Percentiles rank a stretch among this genome's conserved stretches.
Conservation (phyloP, 208 protist species). For the Tritrichomonas foetus region DNA sequence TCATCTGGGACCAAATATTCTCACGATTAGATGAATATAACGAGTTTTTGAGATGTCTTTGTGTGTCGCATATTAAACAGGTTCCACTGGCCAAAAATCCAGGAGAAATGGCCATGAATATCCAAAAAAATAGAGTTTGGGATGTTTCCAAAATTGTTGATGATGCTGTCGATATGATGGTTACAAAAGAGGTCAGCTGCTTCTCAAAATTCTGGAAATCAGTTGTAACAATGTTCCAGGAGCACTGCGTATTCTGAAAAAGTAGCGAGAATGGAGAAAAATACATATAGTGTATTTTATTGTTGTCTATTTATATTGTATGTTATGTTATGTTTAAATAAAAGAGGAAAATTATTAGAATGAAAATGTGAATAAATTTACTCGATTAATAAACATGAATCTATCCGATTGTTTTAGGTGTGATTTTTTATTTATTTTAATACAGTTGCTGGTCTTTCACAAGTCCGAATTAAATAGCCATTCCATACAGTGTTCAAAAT, state of each 20-base stretch:
- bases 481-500: too few relatives aligned
- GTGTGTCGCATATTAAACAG: neutral
- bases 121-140: neutral
- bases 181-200: neutral
- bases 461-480: too few relatives aligned
- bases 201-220: neutral
- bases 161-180: neutral
- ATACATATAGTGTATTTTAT: neutral
- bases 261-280: too few relatives aligned
- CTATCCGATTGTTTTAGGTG: neutral
- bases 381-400: neutral
- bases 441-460: too few relatives aligned
- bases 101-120: neutral
- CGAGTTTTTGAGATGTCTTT: neutral
- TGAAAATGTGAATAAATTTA: neutral
- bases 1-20: neutral
- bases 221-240: neutral
- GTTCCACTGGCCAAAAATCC: neutral
- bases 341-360: neutral
- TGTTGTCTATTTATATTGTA: neutral
- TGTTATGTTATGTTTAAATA: neutral
- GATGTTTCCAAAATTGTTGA: neutral
- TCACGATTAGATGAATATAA: neutral
- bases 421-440: neutral
- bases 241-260: neutral